Evolutionary conservation across 2,329 filamentous ascomycete species (phyloP), one percentile per base, ranked within the genome.

Genomic region (Paraconiothyrium brasiliense): DNA sequence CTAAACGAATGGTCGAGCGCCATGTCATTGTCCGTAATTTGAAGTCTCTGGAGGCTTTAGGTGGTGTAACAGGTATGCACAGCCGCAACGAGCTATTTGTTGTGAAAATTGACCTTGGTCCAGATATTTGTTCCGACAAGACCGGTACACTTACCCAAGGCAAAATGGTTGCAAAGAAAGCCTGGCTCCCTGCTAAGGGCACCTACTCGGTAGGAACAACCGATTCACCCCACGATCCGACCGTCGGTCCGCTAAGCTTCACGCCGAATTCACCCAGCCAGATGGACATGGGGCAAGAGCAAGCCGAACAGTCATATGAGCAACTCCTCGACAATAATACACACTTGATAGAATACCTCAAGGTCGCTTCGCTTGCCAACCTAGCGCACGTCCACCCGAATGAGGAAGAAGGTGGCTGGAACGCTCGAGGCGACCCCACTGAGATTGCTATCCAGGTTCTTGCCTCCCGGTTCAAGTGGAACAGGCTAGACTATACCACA

Each of bases 391-490:
- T 88, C 4, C 80, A 80, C 49, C 78, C 80, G 49, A 78, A 60
- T 20, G 52, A 71, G n/a, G 78, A 79, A 0, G 76, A 81, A 44
- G 76, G 79, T 10, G 62, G 65, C 9, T 79, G 78, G 78, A 70
- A 75, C 39, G 76, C 78, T 3, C 74, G 74, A 35, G 78, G 78
- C 14, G 78, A 79, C 50, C 77, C 77, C 0, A 92, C 90, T 1
- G 90, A 92, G 68, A 90, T 92, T 62, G 90, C 90, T 1, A 90
- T 92, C 49, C 89, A 92, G 67, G 90, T 92, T 0, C 91, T 92
- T 71, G 88, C 89, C 9, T 86, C 85, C 46, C 86, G 90, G 13
- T 92, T 92, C 72, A 81, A 86, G 58, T 87, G 87, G 83, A 88
- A 88, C 62, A 83, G 86, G 9, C 79, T 83, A 16, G 79, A 80